Percentiles rank a stretch among this genome's conserved stretches.
These are phyloP conservation scores for Suhomyces ambrosiae DNA, from an alignment of 1,139 yeast species.

Conservation along the genomic window DNA sequence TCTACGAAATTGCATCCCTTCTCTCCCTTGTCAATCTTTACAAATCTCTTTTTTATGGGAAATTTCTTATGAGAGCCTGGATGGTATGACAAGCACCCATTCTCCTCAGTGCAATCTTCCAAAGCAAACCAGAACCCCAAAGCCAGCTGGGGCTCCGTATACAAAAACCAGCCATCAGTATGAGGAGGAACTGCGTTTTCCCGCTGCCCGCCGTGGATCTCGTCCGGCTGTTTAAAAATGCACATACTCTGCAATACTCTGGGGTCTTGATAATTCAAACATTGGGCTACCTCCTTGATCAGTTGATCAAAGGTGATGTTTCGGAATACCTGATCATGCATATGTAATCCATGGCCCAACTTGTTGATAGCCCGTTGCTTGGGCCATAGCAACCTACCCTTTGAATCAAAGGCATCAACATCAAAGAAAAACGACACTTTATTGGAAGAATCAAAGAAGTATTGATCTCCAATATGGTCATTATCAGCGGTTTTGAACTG, in stretches of 20 bases:
- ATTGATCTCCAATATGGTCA: constrained; percentile 72
- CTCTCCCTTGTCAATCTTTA: constrained; percentile 48
- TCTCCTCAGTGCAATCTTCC: constrained; percentile 66
- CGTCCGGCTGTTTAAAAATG: constrained; percentile 70
- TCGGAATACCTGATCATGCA: constrained; percentile 49
- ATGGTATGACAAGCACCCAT: constrained; percentile 73
- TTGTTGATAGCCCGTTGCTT: constrained; percentile 67
- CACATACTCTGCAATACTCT: constrained; percentile 78
- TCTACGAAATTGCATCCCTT: constrained; percentile 56
- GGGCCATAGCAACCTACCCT: constrained; percentile 54
- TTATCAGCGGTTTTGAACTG: constrained; percentile 68
- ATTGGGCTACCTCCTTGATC: constrained; percentile 53
- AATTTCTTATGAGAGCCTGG: constrained; percentile 71
- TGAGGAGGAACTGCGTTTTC: constrained; percentile 77
- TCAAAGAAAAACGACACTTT: constrained; percentile 73
- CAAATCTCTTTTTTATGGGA: constrained; percentile 67
- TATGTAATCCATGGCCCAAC: constrained; percentile 78
- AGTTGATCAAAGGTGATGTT: constrained; percentile 53
- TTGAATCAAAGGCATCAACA: constrained; percentile 62
- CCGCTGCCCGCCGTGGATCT: constrained; percentile 46
- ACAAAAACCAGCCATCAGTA: constrained; percentile 74
- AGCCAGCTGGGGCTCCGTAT: constrained; percentile 71
- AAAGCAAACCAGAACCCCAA: constrained; percentile 84
- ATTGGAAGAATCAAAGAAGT: constrained; percentile 70
- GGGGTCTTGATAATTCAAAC: constrained; percentile 62